Conservation (phyloP, 2,329 filamentous ascomycete genomes). For the Tolypocladium guangdongense region DNA sequence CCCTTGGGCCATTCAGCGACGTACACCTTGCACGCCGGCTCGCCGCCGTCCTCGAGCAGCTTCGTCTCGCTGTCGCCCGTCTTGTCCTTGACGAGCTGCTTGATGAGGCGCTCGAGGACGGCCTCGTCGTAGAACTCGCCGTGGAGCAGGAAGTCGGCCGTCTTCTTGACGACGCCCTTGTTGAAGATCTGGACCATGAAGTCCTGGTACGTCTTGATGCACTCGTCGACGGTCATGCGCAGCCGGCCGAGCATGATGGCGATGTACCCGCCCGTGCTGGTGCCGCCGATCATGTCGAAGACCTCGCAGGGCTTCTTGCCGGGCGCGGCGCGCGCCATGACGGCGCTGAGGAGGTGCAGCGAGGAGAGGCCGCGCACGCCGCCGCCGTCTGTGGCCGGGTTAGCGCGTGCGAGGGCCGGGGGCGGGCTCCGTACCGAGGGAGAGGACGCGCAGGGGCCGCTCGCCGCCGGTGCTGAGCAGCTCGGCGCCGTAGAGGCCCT, state of each 20-base stretch:
- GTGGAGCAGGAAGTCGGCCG: neutral
- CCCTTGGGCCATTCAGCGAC: no score
- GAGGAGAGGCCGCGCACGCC: constrained; percentile 16
- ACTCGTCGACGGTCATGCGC: constrained; percentile 2
- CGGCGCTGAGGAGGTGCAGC: constrained; percentile 14
- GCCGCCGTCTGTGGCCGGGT: constrained; percentile 12
- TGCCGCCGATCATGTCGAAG: constrained; percentile 21
- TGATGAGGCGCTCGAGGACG: neutral
- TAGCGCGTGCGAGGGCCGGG: no score
- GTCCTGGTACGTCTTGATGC: constrained; percentile 1
- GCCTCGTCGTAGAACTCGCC: neutral
- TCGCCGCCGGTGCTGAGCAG: neutral
- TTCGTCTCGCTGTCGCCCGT: neutral
- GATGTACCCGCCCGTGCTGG: constrained; percentile 21
- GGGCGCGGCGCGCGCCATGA: constrained; percentile 11
- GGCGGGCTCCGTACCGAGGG: neutral
- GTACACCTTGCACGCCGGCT: neutral
- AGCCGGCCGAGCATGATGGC: constrained; percentile 30
- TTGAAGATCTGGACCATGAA: constrained; percentile 3
- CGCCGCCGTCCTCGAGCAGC: neutral
- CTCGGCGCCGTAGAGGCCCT: neutral
- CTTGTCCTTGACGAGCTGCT: constrained; percentile 1
- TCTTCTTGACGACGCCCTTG: neutral
- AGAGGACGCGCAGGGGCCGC: neutral
- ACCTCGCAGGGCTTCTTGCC: constrained; percentile 13